Evolutionary conservation across 306 rosid species (phyloP), one percentile per base, ranked within the genome.

Genomic region (Comarum palustre): DNA sequence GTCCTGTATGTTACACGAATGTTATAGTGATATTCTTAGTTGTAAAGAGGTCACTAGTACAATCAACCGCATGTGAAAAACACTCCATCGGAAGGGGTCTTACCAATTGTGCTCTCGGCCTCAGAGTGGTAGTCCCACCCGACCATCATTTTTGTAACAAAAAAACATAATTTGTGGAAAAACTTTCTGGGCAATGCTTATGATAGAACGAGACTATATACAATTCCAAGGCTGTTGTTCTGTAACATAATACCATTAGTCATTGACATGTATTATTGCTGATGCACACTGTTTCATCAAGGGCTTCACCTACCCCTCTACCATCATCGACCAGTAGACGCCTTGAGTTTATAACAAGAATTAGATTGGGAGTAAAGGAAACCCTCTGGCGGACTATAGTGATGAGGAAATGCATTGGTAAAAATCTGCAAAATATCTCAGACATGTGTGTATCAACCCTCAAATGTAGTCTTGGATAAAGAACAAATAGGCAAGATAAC

Each of bases 261-360:
- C 87, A 84, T 80, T 77, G 65, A 34, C 87, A 83, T 17, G 47
- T 69, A 45, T 46, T 60, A 10, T 25, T 58, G 12, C 54, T 27
- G 9, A 76, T 13, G 41, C 98, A 90, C 67, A 89, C 97, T 45
- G 9, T 73, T 87, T 93, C 98, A 47, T 93, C 92, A 54, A 93
- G 93, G 47, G 97, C 43, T 81, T 93, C 98, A 6, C 85, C 90
- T 1, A 93, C 93, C 72, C 96, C 97, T 82, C 89, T 84, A 4
- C 76, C 15, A 68, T 93, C 96, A 57, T 93, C 97, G 0, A 0
- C 4, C 36, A 90, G 77, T 6, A 82, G 68, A 29, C 96, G 93
- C 90, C 97, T 93, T 76, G 50, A 41, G 73, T n/a, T 38, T 69
- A 20, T 73, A 72, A 82, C 64, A 68, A 75, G 10, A 8, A 42